These are phyloP conservation scores for Monosporozyma solicola DNA, from an alignment of 805 yeast species.

Conservation along the genomic window DNA sequence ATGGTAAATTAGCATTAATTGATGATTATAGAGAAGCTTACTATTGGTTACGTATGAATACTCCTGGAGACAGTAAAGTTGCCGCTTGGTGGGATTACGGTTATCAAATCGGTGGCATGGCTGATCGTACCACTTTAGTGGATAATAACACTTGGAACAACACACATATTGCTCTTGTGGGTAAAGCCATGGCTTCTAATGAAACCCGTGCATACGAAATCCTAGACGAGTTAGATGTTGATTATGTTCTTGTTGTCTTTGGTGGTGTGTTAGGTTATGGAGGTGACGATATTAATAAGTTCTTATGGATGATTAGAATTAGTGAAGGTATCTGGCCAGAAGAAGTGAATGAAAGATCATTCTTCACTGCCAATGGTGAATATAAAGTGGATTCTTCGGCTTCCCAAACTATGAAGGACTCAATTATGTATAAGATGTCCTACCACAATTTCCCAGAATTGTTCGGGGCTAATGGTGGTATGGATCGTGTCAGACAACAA, in stretches of 20 bases:
- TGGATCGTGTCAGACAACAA: slow-evolving; percentile 87
- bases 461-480: slow-evolving; percentile 47
- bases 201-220: slow-evolving; percentile 87
- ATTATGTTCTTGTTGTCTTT: slow-evolving; percentile 83
- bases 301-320: slow-evolving; percentile 97
- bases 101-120: slow-evolving; percentile 99
- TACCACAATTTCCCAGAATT: slow-evolving; percentile 77
- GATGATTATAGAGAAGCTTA: slow-evolving; percentile 99
- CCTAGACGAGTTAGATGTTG: slow-evolving; percentile 85
- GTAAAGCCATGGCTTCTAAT: slow-evolving; percentile 89
- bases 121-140: slow-evolving; percentile 95
- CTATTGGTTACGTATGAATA: slow-evolving; percentile 97
- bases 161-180: slow-evolving; percentile 98
- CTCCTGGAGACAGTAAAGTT: slow-evolving; percentile 89
- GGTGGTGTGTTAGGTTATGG: slow-evolving; percentile 92
- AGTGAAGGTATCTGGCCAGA: slow-evolving; percentile 99
- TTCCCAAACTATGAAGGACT: slow-evolving; percentile 74
- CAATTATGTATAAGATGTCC: slow-evolving; percentile 90
- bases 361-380: slow-evolving; percentile 78
- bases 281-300: slow-evolving; percentile 95
- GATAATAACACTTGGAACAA: slow-evolving; percentile 99
- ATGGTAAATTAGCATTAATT: slow-evolving; percentile 75
- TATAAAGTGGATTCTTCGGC: slow-evolving; percentile 80
- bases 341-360: slow-evolving; percentile 80
- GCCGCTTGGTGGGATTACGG: slow-evolving; percentile 99